phyloP scores from a whole-genome alignment of 495 filamentous ascomycete species.

The Parachaetomium inaequale region DNA sequence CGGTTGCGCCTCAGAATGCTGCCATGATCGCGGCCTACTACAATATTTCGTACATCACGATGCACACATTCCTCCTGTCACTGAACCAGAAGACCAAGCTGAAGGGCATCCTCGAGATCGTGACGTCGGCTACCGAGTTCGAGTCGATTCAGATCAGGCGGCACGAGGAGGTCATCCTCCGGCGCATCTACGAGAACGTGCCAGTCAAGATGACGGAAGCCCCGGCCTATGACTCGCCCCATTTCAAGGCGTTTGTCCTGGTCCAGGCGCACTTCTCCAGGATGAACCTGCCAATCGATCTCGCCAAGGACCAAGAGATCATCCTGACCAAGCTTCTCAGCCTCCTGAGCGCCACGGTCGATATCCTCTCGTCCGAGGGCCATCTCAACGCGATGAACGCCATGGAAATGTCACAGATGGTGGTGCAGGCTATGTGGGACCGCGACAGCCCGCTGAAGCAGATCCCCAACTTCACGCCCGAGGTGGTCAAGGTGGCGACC shows the following conservation, averaged over 20 bases:
- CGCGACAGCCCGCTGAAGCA: constrained; percentile 95
- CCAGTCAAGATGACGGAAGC: constrained; percentile 94
- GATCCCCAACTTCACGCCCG: constrained; percentile 88
- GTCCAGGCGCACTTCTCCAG: constrained; percentile 96
- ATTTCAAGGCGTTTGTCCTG: constrained; percentile 96
- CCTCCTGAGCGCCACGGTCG: constrained; percentile 85
- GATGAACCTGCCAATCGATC: constrained; percentile 91
- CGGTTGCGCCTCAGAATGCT: constrained; percentile 82
- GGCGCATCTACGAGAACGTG: constrained; percentile 87
- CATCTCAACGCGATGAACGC: constrained; percentile 95
- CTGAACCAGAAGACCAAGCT: constrained; percentile 83
- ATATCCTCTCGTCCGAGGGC: constrained; percentile 93
- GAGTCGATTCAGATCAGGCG: constrained; percentile 91
- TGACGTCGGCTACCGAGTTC: constrained; percentile 95
- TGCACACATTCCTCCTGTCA: constrained; percentile 99
- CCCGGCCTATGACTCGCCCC: constrained; percentile 82
- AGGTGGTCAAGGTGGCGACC: constrained; percentile 78
- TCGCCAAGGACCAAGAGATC: constrained; percentile 94
- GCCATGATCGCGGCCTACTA: constrained; percentile 99
- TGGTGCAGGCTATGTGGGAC: constrained; percentile 99
- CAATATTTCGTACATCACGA: constrained; percentile 98
- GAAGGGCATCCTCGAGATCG: constrained; percentile 94
- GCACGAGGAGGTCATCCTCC: constrained; percentile 84
- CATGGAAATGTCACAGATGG: constrained; percentile 99
- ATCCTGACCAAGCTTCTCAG: constrained; percentile 83